A percentile compares a stretch with the other conserved stretches of the same genome.
phyloP scores from a whole-genome alignment of 768 basidiomycete genomes.

The Rhodosporidiobolus sp. region DNA sequence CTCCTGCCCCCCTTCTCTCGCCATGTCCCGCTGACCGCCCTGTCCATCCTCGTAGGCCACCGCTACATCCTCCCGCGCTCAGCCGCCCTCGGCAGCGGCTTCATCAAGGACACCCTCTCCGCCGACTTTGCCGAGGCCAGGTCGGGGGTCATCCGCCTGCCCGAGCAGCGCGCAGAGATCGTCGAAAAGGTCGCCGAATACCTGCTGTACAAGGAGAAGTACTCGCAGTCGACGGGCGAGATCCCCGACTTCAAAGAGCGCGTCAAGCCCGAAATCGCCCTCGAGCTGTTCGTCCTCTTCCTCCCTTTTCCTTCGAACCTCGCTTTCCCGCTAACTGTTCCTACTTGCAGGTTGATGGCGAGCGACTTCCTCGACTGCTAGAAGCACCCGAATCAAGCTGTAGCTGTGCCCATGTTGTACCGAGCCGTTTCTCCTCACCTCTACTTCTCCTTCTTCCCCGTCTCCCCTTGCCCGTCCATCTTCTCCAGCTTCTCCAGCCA shows the following conservation, averaged over 20 bases:
- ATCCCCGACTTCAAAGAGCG: slow-evolving; percentile 39
- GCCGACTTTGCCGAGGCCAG: slow-evolving; percentile 27
- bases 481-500: neutral
- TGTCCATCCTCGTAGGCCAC: slow-evolving; percentile 16
- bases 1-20: neutral
- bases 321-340: neutral
- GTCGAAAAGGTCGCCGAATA: slow-evolving; percentile 40
- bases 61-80: slow-evolving; percentile 36
- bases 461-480: neutral
- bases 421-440: no score
- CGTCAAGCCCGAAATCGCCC: slow-evolving; percentile 37
- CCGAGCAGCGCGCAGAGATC: slow-evolving; percentile 33
- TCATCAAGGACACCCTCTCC: slow-evolving; percentile 29
- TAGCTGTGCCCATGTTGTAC: no score
- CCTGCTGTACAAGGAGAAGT: slow-evolving; percentile 39
- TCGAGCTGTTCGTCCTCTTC: slow-evolving; percentile 33
- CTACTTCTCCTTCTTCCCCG: neutral
- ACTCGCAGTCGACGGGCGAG: slow-evolving; percentile 24
- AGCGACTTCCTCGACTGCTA: slow-evolving; percentile 35
- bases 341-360: slow-evolving; percentile 26
- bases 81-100: slow-evolving; percentile 28
- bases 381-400: no score
- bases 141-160: slow-evolving; percentile 17
- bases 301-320: neutral
- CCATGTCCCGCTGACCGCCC: neutral